Base-by-base conservation (phyloP, 2,329 filamentous ascomycete genomes). In the Aplosporella prunicola region DNA sequence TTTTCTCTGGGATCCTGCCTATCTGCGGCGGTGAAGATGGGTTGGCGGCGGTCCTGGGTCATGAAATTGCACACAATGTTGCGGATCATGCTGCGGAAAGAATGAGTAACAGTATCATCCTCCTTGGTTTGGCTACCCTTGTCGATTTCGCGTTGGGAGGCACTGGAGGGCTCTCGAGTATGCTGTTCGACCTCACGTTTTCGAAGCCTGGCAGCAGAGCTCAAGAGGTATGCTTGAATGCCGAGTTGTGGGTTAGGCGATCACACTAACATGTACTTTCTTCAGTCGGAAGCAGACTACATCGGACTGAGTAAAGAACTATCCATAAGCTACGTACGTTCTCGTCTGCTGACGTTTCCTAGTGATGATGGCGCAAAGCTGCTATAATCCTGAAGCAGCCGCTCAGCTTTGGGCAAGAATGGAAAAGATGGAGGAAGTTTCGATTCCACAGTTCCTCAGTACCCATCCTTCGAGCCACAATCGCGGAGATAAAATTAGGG, bases 341-440 rank as follows among this genome's bases (percentile, higher is more conserved):
- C 18, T 27, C 7, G 30, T 17, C 48, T 60, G 34, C 41, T 29
- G 20, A 14, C 39, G 16, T 17, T n/a, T n/a, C 20, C 31, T 45
- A 61, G 58, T 88, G 71, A 82, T 88, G 71, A 88, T 88, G 80
- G 76, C 82, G 0, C 75, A 84, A 60, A 80, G 78, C 17, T 88
- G 83, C 61, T 88, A 82, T 53, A 69, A 85, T 43, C 83, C 83
- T 1, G 60, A 68, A 9, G 74, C 76, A 43, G 82, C 82, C 0
- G 64, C 80, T 28, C 66, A 64, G 0, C 74, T 88, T 42, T 74
- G 70, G 70, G 49, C 55, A 16, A 61, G 77, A 33, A 83, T 85
- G 77, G 75, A 81, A 44, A 53, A 56, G 25, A 53, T 60, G 9
- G 64, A 65, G 17, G 57, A 69, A 30, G 49, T 26, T 15, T 68